Percentiles rank a stretch among this genome's conserved stretches.
Evolutionary conservation across 2,329 filamentous ascomycete species (phyloP).

Genomic region (Fusarium brachygibbosum): DNA sequence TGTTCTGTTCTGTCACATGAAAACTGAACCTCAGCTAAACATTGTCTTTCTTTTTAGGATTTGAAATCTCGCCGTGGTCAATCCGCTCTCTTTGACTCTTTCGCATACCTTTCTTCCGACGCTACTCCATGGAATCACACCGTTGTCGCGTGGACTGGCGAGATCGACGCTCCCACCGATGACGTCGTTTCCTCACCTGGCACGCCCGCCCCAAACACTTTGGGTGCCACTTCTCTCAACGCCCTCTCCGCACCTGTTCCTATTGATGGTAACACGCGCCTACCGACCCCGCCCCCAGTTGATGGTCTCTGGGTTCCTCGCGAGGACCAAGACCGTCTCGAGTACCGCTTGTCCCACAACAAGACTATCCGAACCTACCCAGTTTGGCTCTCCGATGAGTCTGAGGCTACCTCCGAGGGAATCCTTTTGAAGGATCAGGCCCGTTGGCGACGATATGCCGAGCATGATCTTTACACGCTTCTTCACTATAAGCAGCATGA

Average conservation of each 20-base stretch:
- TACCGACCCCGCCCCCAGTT: slow-evolving; percentile 68
- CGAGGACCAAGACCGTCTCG: slow-evolving; percentile 78
- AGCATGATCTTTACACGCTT: slow-evolving; percentile 90
- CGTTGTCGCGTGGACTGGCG: slow-evolving; percentile 94
- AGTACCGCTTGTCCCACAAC: slow-evolving; percentile 78
- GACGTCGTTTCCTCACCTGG: slow-evolving; percentile 60
- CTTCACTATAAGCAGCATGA: slow-evolving; percentile 98
- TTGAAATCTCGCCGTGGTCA: slow-evolving; percentile 84
- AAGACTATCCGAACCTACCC: slow-evolving; percentile 84
- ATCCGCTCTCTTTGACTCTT: slow-evolving; percentile 92
- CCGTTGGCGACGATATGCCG: slow-evolving; percentile 90
- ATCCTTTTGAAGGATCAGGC: slow-evolving; percentile 84
- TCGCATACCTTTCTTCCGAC: slow-evolving; percentile 87
- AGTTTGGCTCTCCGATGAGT: slow-evolving; percentile 88
- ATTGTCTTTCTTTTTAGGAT: slow-evolving; percentile 64
- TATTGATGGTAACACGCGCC: slow-evolving; percentile 71
- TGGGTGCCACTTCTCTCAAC: slow-evolving; percentile 71
- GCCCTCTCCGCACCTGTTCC: slow-evolving; percentile 85
- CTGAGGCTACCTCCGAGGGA: slow-evolving; percentile 75
- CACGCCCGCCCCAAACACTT: slow-evolving; percentile 61
- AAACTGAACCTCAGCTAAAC: slow-evolving; percentile 36
- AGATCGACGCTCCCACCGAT: slow-evolving; percentile 72
- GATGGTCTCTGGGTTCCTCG: slow-evolving; percentile 79
- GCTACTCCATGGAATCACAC: slow-evolving; percentile 91
- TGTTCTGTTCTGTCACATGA: slow-evolving; percentile 21